Base-by-base conservation (phyloP, 345 rosid genomes). In the Salix caprea region DNA sequence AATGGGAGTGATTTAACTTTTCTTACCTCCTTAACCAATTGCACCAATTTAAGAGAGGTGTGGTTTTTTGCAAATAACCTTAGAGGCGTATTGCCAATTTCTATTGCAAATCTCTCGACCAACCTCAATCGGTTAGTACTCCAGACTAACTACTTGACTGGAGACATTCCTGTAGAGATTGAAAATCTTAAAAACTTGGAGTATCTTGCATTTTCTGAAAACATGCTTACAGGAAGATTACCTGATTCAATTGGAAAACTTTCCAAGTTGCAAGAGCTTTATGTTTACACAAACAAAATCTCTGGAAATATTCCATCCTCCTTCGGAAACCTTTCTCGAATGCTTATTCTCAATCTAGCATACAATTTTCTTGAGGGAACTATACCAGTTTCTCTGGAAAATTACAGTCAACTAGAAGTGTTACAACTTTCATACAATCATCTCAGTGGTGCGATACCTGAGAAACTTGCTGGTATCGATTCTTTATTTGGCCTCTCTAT, bases 81-180 rank as follows among this genome's bases (percentile, higher is more conserved):
- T n/a, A n/a, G n/a, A n/a, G n/a, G n/a, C 21, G 19, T 12, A 15
- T 48, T 12, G 19, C 54, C 19, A 5, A 1, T 5, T 4, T 50
- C 23, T 2, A 19, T 52, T 6, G 9, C 23, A 18, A 52, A 52
- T 6, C 58, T 52, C 58, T 52, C 58, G 7, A 19, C 58, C 58
- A 52, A 0, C 19, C 10, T 52, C 8, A 0, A 19, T 1, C 0
- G 2, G 9, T 21, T 19, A 7, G 19, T 0, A 19, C 11, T 18
- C 3, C 0, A 0, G 2, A 6, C 58, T 2, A 52, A 52, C 58
- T 52, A 52, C 58, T 6, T 52, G 19, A 6, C 23, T 19, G 10
- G 58, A 52, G 1, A 52, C 23, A 19, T 52, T 4, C n/a, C 58
- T 19, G n/a, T 7, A 18, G 58, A 52, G 21, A 52, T n/a, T n/a